These are phyloP conservation scores for Fusarium fujikuroi DNA, from an alignment of 2,329 filamentous ascomycete genomes.

Conservation along the genomic window DNA sequence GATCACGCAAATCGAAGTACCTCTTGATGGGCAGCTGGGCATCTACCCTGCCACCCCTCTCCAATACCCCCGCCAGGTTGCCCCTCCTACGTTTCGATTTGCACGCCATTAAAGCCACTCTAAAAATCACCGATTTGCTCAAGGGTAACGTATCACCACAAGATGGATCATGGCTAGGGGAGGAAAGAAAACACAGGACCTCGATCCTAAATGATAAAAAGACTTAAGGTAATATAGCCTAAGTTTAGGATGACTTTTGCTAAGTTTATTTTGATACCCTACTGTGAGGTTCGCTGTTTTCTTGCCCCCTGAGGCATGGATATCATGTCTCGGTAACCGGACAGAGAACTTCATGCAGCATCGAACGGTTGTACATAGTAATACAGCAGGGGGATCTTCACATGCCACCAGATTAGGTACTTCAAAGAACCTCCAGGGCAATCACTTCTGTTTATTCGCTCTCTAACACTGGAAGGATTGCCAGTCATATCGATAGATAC, in stretches of 20 bases:
- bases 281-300: too few species aligned
- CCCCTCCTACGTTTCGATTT: slow-evolving; percentile 42
- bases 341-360: slow-evolving; percentile 16
- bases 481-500: not conserved
- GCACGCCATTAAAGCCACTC: slow-evolving; percentile 27
- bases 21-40: slow-evolving; percentile 20
- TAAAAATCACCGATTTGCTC: slow-evolving; percentile 36
- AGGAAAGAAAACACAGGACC: too few species aligned
- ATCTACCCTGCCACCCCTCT: slow-evolving; percentile 17
- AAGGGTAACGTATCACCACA: slow-evolving; percentile 18
- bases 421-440: not conserved
- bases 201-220: too few species aligned
- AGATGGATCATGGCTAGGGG: not conserved
- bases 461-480: not conserved
- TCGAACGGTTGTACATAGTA: slow-evolving; percentile 17
- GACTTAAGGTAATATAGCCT: too few species aligned
- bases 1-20: slow-evolving; percentile 9
- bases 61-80: slow-evolving; percentile 42
- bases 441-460: not conserved
- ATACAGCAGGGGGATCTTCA: slow-evolving; percentile 2
- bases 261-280: too few species aligned
- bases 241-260: too few species aligned
- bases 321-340: slow-evolving; percentile 22
- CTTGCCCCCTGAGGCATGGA: not conserved
- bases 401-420: not conserved